These are phyloP conservation scores for Parascedosporium putredinis DNA, from an alignment of 2,329 filamentous ascomycete genomes.

Conservation along the genomic window DNA sequence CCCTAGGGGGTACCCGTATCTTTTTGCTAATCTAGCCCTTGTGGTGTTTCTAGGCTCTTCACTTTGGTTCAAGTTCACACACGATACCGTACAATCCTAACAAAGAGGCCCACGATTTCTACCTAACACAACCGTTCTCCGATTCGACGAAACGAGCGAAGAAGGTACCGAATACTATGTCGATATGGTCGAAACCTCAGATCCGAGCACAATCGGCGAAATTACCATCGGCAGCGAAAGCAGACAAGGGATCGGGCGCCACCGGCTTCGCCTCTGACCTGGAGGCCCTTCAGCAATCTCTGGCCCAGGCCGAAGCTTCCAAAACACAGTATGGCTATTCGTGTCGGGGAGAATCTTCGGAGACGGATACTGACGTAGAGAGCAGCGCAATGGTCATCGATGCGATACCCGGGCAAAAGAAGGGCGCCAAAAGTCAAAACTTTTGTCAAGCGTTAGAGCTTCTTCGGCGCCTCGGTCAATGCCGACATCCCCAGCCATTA, in stretches of 20 bases:
- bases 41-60: constrained; percentile 32
- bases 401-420: constrained; percentile 22
- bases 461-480: constrained; percentile 26
- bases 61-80: constrained; percentile 41
- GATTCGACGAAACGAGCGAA: constrained; percentile 34
- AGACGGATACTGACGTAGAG: constrained; percentile 22
- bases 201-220: constrained; percentile 3
- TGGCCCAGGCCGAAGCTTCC: constrained; percentile 31
- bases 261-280: constrained; percentile 39
- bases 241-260: constrained; percentile 21
- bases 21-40: background rate
- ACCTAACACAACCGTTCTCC: constrained; percentile 37
- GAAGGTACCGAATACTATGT: constrained; percentile 40
- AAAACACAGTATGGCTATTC: constrained; percentile 19
- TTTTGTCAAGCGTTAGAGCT: constrained; percentile 28
- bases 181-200: constrained; percentile 29
- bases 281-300: constrained; percentile 35
- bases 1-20: too few species aligned
- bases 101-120: constrained; percentile 44
- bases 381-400: constrained; percentile 19
- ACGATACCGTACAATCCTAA: constrained; percentile 33
- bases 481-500: constrained; percentile 46
- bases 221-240: constrained; percentile 3
- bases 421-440: constrained; percentile 30
- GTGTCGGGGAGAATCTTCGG: constrained; percentile 9